phyloP scores from a whole-genome alignment of 306 rosid genomes.

The Macrotyloma uniflorum region DNA sequence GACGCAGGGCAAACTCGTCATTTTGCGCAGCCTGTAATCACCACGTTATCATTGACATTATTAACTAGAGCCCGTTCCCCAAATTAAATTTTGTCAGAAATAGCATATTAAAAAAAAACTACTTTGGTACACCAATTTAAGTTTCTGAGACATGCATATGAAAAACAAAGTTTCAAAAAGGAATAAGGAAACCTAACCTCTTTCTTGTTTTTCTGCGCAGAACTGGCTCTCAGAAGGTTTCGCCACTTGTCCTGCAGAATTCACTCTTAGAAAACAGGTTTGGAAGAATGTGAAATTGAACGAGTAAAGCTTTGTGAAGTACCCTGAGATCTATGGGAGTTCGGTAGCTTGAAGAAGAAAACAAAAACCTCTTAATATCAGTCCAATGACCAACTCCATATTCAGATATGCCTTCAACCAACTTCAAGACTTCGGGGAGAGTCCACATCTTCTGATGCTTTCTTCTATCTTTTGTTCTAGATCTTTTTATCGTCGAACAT shows the following conservation, averaged over 20 bases:
- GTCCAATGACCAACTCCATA: constrained; percentile 98
- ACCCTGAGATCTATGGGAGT: constrained; percentile 98
- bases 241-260: constrained; percentile 95
- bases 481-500: constrained; percentile 44
- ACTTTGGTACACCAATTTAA: not conserved
- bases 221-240: constrained; percentile 76
- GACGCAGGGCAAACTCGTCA: constrained; percentile 53
- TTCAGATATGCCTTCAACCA: constrained; percentile 94
- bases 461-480: constrained; percentile 69
- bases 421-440: constrained; percentile 63
- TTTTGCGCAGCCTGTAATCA: constrained; percentile 64
- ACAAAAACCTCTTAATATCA: constrained; percentile 69
- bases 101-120: constrained; percentile 3
- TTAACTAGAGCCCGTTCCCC: not conserved
- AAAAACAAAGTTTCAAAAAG: constrained; percentile 17
- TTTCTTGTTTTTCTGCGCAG: constrained; percentile 52
- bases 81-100: not conserved
- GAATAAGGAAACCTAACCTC: constrained; percentile 56
- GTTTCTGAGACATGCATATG: not conserved
- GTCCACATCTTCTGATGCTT: constrained; percentile 98
- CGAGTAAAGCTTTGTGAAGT: constrained; percentile 35
- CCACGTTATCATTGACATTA: constrained; percentile 29
- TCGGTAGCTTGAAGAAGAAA: constrained; percentile 73
- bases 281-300: constrained; percentile 26
- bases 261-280: constrained; percentile 30